A percentile compares a stretch with the other conserved stretches of the same genome.
Conservation (phyloP, 805 yeast species). For the Priceomyces carsonii region DNA sequence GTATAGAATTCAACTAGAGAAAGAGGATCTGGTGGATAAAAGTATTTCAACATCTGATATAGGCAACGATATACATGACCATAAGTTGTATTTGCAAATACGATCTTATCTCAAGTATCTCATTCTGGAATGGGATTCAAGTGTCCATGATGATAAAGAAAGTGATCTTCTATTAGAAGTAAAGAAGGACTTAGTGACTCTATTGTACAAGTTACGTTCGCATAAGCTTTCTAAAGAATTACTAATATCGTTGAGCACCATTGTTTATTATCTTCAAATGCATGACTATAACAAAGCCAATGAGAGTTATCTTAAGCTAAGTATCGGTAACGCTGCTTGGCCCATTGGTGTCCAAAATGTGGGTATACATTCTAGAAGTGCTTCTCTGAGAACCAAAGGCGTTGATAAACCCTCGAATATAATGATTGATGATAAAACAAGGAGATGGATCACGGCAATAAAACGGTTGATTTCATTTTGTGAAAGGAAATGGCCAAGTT, state of each 20-base stretch:
- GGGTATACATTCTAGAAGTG: slow-evolving; percentile 76
- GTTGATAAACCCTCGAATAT: slow-evolving; percentile 58
- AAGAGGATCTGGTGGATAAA: slow-evolving; percentile 20
- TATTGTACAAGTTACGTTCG: slow-evolving; percentile 43
- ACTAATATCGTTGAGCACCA: slow-evolving; percentile 57
- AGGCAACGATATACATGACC: slow-evolving; percentile 18
- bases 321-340: slow-evolving; percentile 90
- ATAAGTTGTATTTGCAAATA: slow-evolving; percentile 38
- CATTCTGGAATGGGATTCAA: slow-evolving; percentile 44
- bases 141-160: slow-evolving; percentile 10
- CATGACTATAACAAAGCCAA: slow-evolving; percentile 53
- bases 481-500: slow-evolving; percentile 24
- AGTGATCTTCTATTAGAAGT: slow-evolving; percentile 29
- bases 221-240: slow-evolving; percentile 43
- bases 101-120: slow-evolving; percentile 50
- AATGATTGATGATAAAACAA: slow-evolving; percentile 73
- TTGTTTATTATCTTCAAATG: slow-evolving; percentile 60
- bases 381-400: slow-evolving; percentile 58
- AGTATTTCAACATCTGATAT: slow-evolving; percentile 31
- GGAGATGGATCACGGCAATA: slow-evolving; percentile 74
- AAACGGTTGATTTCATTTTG: slow-evolving; percentile 69
- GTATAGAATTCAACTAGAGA: slow-evolving; percentile 26
- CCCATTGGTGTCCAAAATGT: slow-evolving; percentile 83
- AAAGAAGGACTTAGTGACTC: slow-evolving; percentile 49
- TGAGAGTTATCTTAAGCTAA: slow-evolving; percentile 69